phyloP scores from a whole-genome alignment of 805 yeast genomes.

The Ogataea zsoltii region DNA sequence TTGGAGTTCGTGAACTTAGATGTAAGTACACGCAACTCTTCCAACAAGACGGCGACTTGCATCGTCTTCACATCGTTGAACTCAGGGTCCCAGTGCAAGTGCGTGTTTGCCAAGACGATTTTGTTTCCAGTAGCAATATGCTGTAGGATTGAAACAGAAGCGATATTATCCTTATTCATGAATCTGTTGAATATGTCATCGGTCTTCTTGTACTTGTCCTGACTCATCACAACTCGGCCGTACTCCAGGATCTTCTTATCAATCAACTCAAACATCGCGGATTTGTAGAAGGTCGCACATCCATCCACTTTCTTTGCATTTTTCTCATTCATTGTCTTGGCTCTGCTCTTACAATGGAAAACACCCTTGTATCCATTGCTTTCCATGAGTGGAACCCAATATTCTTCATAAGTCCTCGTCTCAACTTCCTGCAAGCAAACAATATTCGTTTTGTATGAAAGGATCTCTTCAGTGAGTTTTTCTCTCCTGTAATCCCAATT shows the following conservation, averaged over 20 bases:
- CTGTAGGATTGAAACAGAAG: slow-evolving; percentile 72
- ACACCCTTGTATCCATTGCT: slow-evolving; percentile 77
- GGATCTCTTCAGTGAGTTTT: slow-evolving; percentile 69
- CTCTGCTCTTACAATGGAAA: slow-evolving; percentile 86
- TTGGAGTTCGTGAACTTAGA: slow-evolving; percentile 40
- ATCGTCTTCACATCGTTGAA: slow-evolving; percentile 94
- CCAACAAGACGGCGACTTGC: slow-evolving; percentile 89
- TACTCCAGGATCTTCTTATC: slow-evolving; percentile 80
- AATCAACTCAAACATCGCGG: slow-evolving; percentile 64
- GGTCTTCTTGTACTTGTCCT: slow-evolving; percentile 86
- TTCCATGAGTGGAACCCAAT: slow-evolving; percentile 75
- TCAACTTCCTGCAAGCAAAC: slow-evolving; percentile 96
- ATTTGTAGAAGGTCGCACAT: slow-evolving; percentile 89
- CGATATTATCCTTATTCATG: slow-evolving; percentile 93
- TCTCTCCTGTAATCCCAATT: slow-evolving; percentile 90
- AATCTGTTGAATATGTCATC: slow-evolving; percentile 95
- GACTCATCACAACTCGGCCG: slow-evolving; percentile 75
- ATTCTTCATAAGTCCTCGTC: slow-evolving; percentile 78
- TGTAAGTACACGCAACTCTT: slow-evolving; percentile 73
- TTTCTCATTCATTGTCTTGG: slow-evolving; percentile 79
- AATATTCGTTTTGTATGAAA: slow-evolving; percentile 67
- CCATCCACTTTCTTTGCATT: slow-evolving; percentile 95
- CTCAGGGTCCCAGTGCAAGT: slow-evolving; percentile 98
- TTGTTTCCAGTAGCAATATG: slow-evolving; percentile 71
- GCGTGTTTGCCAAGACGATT: slow-evolving; percentile 82